Conservation (phyloP, 768 basidiomycete genomes). For the Obba rivulosa region DNA sequence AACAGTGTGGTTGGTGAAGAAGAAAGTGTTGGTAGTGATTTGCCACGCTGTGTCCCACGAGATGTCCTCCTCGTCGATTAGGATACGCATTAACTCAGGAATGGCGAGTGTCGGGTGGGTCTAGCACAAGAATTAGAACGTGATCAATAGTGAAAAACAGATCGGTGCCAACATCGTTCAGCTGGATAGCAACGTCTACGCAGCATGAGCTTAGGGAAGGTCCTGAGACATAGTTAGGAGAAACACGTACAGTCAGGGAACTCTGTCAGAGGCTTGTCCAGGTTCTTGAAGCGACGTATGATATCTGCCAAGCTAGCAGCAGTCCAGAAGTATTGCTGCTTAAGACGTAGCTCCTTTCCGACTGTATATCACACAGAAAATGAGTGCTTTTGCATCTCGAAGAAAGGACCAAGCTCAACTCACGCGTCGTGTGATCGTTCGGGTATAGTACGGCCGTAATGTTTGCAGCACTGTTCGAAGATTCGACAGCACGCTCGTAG, state of each 20-base stretch:
- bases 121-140: conserved; percentile 38
- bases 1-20: conserved; percentile 95
- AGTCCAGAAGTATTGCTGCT: conserved; percentile 98
- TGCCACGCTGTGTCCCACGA: conserved; percentile 82
- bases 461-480: conserved; percentile 85
- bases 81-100: conserved; percentile 89
- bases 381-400: not conserved
- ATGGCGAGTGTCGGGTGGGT: conserved; percentile 96
- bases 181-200: conserved; percentile 82
- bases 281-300: conserved; percentile 87
- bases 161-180: conserved; percentile 69
- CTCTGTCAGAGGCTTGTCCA: conserved; percentile 70
- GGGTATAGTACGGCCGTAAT: conserved; percentile 97
- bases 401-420: not conserved
- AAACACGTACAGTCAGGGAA: conserved; percentile 70
- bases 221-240: not conserved
- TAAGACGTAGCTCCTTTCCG: conserved; percentile 84
- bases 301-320: conserved; percentile 87
- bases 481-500: conserved; percentile 85
- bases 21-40: conserved; percentile 86
- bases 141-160: not conserved
- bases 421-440: conserved; percentile 74
- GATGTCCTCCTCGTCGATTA: conserved; percentile 88
- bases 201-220: conserved; percentile 4
- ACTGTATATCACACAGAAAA: conserved; percentile 33